A percentile compares a stretch with the other conserved stretches of the same genome.
phyloP scores from a whole-genome alignment of 108 stramenopile genomes.

The Discostella stelligeroides region DNA sequence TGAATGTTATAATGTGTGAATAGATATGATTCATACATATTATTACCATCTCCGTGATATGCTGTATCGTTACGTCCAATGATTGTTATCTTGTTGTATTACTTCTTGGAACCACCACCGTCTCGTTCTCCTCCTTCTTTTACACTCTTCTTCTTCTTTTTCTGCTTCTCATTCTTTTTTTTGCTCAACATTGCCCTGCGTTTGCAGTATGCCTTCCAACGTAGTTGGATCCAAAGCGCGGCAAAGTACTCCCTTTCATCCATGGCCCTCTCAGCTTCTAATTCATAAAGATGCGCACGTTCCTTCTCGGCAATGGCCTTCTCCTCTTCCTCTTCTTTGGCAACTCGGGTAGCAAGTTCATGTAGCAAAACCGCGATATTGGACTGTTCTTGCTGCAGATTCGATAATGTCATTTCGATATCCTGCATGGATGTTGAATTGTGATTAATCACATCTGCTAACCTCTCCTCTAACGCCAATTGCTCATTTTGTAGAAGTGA shows the following conservation, averaged over 20 bases:
- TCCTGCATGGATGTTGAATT: background rate
- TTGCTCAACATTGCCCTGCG: constrained; percentile 10
- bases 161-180: constrained; percentile 20
- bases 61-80: too few relatives aligned
- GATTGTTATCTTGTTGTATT: too few relatives aligned
- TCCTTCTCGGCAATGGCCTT: background rate
- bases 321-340: constrained; percentile 13
- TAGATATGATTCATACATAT: too few relatives aligned
- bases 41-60: too few relatives aligned
- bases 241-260: constrained; percentile 31
- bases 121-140: background rate
- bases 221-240: constrained; percentile 37
- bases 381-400: constrained; percentile 12
- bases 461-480: background rate
- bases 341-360: constrained; percentile 8
- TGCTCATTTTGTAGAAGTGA: constrained; percentile 10
- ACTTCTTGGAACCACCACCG: constrained; percentile 8
- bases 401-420: constrained; percentile 1
- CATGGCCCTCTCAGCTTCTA: background rate
- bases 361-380: constrained; percentile 1
- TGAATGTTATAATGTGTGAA: too few relatives aligned
- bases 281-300: background rate
- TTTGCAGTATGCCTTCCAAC: constrained; percentile 35
- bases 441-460: background rate
- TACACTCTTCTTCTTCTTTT: constrained; percentile 22